Evolutionary conservation across 495 filamentous ascomycete species (phyloP), one percentile per base, ranked within the genome.

Genomic region (Lophiotrema nucula): DNA sequence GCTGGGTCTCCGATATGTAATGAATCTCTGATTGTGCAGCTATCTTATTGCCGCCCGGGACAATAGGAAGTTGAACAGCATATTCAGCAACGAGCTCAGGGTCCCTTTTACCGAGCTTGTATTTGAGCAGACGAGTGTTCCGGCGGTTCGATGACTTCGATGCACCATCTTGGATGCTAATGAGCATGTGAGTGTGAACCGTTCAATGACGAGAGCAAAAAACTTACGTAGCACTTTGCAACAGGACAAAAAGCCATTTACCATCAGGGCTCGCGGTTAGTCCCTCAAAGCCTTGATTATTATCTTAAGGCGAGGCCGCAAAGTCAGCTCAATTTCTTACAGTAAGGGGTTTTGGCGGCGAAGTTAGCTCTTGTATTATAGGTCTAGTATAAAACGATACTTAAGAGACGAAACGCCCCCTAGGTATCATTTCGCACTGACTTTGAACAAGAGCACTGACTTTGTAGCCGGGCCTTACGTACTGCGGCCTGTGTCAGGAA

Each of bases 281-380:
- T 0, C 84, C 88, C 68, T 93, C 88, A 57, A 92, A 83, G 19
- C 87, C 86, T 62, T 90, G 85, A 70, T 92, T 92, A 67, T 92
- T 89, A 56, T 79, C n/a, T n/a, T n/a, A n/a, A n/a, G n/a, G n/a
- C n/a, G n/a, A n/a, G n/a, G n/a, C n/a, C n/a, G n/a, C n/a, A n/a
- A n/a, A n/a, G n/a, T n/a, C n/a, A n/a, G n/a, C n/a, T n/a, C n/a
- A n/a, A n/a, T n/a, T n/a, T n/a, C n/a, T n/a, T n/a, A n/a, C n/a
- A n/a, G n/a, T n/a, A n/a, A n/a, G n/a, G n/a, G n/a, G n/a, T n/a
- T n/a, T n/a, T n/a, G n/a, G n/a, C n/a, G n/a, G n/a, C n/a, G n/a
- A n/a, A n/a, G n/a, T n/a, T n/a, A n/a, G n/a, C n/a, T n/a, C n/a
- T n/a, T n/a, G n/a, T n/a, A n/a, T n/a, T n/a, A n/a, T n/a, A n/a